These are phyloP conservation scores for Ceratobasidium sp. DNA, from an alignment of 1,284 basidiomycete species.

Conservation along the genomic window DNA sequence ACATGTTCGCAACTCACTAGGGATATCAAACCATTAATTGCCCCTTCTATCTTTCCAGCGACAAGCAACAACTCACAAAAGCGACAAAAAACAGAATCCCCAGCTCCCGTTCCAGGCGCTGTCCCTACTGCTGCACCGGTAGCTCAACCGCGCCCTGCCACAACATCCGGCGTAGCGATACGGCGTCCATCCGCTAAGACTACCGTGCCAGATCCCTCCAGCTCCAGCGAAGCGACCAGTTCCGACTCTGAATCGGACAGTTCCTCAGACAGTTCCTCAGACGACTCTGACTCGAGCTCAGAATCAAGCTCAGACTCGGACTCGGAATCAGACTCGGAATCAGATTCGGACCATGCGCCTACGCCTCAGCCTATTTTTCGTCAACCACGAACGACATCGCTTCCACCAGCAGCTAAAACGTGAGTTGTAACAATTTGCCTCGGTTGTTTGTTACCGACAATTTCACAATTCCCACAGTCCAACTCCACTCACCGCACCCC, in stretches of 20 bases:
- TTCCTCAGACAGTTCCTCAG: conserved; percentile 34
- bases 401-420: background rate
- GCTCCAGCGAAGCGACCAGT: background rate
- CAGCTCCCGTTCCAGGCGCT: background rate
- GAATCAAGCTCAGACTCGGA: conserved; percentile 44
- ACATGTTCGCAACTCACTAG: background rate
- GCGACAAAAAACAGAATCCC: conserved; percentile 11
- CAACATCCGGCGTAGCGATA: background rate
- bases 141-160: background rate
- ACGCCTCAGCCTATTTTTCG: conserved; percentile 38
- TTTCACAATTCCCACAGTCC: background rate
- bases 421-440: background rate
- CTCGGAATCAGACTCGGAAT: conserved; percentile 44
- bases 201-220: background rate
- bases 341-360: conserved; percentile 45
- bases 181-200: background rate
- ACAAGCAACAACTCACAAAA: background rate
- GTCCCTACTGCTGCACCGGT: background rate
- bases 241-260: conserved; percentile 30
- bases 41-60: background rate
- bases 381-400: conserved; percentile 15
- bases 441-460: conserved; percentile 24
- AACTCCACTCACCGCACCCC: background rate
- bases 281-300: conserved; percentile 44
- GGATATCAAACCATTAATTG: background rate